phyloP scores from a whole-genome alignment of 495 filamentous ascomycete genomes.

The Beverwykella pulmonaria region DNA sequence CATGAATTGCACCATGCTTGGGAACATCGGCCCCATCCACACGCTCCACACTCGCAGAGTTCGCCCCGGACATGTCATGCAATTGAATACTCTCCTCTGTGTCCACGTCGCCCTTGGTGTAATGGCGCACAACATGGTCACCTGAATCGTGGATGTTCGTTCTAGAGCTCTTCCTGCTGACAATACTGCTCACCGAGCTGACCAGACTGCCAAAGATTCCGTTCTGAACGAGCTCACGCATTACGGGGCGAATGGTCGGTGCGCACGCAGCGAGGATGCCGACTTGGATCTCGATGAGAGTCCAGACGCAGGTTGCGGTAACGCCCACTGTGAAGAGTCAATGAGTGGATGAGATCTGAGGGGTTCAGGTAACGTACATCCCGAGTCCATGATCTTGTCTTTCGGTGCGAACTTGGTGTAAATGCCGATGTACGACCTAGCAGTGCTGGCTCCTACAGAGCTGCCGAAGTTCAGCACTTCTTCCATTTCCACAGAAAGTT shows the following conservation, averaged over 20 bases:
- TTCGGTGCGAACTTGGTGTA: constrained; percentile 8
- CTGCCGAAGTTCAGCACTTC: background rate
- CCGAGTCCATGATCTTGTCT: constrained; percentile 8
- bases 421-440: constrained; percentile 8
- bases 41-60: too few species aligned
- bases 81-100: too few species aligned
- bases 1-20: background rate
- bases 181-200: constrained; percentile 1
- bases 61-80: background rate
- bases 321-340: background rate
- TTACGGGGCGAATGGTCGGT: background rate
- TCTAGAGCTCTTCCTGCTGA: constrained; percentile 1
- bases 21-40: too few species aligned
- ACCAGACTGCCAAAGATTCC: background rate
- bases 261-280: constrained; percentile 6
- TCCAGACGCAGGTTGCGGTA: constrained; percentile 10
- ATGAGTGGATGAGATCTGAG: background rate
- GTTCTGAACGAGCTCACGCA: background rate
- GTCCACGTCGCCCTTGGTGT: too few species aligned
- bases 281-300: constrained; percentile 8
- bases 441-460: constrained; percentile 4
- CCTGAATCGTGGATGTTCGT: background rate
- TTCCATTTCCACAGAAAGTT: too few species aligned
- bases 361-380: background rate
- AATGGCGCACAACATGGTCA: too few species aligned